Evolutionary conservation across 2,329 filamentous ascomycete genomes (phyloP), one percentile per base, ranked within the genome.

Genomic region (Capronia coronata): DNA sequence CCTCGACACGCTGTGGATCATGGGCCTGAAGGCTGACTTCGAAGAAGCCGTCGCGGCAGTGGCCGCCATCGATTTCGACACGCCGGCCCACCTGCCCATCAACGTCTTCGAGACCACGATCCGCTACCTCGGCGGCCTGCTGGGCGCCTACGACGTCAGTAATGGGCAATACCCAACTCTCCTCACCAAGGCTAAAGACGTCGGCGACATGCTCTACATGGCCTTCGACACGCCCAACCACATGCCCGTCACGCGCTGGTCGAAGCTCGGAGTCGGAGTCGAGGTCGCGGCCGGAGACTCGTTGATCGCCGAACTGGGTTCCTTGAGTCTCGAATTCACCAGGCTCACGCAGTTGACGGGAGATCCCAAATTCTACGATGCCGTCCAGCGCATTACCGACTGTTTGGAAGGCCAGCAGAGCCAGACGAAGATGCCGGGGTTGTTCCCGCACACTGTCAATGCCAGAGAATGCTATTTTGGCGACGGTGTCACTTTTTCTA

Each of bases 1-100:
- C 2, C 69, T 85, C 34, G 83, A 87, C 63, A 80, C 79, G 13
- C 70, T 87, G 8, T 87, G 82, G 82, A 82, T 87, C 55, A 81
- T 87, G 77, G 83, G 77, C 6, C 58, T 86, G 61, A 74, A 74
- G 54, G 69, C 76, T 0, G 82, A 86, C 52, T 87, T 87, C 59
- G 71, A 78, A 32, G 73, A 78, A 56, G 82, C 83, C 1, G 78
- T 82, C 1, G 67, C 71, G 41, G 79, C 78, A 0, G 75, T 80
- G 2, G 70, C 75, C 57, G 53, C 67, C 4, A 80, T 86, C 42
- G 80, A 86, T 63, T 86, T 86, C 62, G 75, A 76, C 1, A 73
- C 67, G 1, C 77, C 78, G 0, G 65, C 65, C 11, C 41, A 49
- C 18, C 27, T 52, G 7, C 44, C 51, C 32, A 57, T 68, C 34